Evolutionary conservation across 1,139 yeast species (phyloP), one percentile per base, ranked within the genome.

Genomic region (Pichia sorboxylosa): DNA sequence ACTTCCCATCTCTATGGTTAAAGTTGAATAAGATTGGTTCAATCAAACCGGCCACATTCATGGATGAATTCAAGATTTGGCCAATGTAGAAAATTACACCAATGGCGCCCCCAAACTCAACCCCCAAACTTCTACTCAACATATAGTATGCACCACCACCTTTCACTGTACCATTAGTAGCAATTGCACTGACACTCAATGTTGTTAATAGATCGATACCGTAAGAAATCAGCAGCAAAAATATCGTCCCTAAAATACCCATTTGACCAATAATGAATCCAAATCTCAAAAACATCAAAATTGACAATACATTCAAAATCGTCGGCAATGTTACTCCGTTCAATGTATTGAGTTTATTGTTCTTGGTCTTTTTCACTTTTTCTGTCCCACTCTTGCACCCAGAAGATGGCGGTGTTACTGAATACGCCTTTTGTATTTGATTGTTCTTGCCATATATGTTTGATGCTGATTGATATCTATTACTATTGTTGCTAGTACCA

Each of bases 91-190:
- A 79, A 18, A 80, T 79, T 23, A 80, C 61, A 0, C 92, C 92
- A 39, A 80, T 79, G 2, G 90, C 77, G 4, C 90, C 90, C 22
- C 92, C 92, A 53, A 80, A 80, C 47, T 80, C 92, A 2, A 85
- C 87, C 0, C 92, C 92, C 40, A 80, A 57, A 26, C 84, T 74
- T 47, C 92, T 58, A 13, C 84, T 75, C 28, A 80, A 76, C 87
- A 80, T 80, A 45, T 77, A 79, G 49, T 80, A 80, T 1, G 90
- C 87, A 20, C 92, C 92, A 13, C 92, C 92, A 17, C 90, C 90
- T 47, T 77, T 67, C 10, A 80, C 90, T 0, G 83, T 78, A 18
- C 92, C 92, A 50, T 80, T 80, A 4, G 92, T 80, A 2, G 85
- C 78, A 36, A 80, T 80, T 4, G 90, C 90, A 41, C 83, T 73